Conservation (phyloP, 1,139 yeast species). For the Lodderomyces jiufengensis region DNA sequence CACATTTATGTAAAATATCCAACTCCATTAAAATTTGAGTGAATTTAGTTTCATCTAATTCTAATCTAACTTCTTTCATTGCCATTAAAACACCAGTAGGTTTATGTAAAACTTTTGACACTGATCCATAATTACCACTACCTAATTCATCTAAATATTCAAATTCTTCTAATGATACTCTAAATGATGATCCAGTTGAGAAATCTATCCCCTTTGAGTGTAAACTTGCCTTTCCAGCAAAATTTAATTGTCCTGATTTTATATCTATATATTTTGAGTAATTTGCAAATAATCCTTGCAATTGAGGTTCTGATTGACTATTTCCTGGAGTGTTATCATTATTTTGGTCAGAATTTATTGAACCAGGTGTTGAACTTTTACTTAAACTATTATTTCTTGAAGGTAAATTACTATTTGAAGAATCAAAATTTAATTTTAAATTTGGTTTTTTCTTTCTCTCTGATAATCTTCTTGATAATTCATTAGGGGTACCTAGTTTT, state of each 20-base stretch:
- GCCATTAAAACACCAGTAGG: constrained; percentile 96
- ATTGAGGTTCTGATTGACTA: constrained; percentile 14
- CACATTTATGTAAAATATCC: constrained; percentile 87
- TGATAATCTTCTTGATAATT: constrained; percentile 33
- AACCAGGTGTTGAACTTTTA: not conserved
- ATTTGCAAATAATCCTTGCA: constrained; percentile 68
- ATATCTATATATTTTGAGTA: constrained; percentile 87
- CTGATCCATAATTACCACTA: constrained; percentile 94
- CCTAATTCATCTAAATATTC: constrained; percentile 86
- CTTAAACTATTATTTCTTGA: constrained; percentile 10
- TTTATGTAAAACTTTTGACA: constrained; percentile 84
- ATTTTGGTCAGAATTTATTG: too few species aligned
- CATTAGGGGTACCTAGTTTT: constrained; percentile 27
- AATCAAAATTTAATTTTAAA: constrained; percentile 34
- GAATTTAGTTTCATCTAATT: constrained; percentile 85
- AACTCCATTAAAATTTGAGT: constrained; percentile 94
- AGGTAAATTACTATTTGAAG: constrained; percentile 9
- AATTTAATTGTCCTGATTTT: constrained; percentile 85
- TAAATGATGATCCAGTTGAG: constrained; percentile 80
- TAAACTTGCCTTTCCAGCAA: constrained; percentile 88
- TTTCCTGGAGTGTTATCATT: too few species aligned
- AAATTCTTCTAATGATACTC: constrained; percentile 82
- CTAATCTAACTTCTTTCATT: constrained; percentile 92
- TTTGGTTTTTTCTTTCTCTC: constrained; percentile 39
- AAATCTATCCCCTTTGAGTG: constrained; percentile 92